phyloP scores from a whole-genome alignment of 2,329 filamentous ascomycete species.

The Fusarium sp. region DNA sequence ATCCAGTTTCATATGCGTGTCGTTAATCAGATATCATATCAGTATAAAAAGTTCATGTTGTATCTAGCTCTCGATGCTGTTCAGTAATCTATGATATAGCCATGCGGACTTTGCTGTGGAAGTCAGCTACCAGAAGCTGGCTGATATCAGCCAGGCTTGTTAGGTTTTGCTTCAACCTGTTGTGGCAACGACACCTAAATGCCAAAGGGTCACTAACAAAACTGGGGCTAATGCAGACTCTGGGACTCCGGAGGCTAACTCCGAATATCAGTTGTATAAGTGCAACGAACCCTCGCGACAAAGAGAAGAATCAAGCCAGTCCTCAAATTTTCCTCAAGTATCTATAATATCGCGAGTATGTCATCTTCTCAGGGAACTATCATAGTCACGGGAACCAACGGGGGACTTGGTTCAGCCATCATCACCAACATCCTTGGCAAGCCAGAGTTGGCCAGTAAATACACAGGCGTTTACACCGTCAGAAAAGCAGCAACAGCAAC shows the following conservation, averaged over 20 bases:
- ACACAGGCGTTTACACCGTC: slow-evolving; percentile 52
- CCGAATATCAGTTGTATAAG: slow-evolving; percentile 24
- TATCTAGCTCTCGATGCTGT: neutral
- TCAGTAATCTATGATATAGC: neutral
- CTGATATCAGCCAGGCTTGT: slow-evolving; percentile 41
- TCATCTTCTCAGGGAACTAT: slow-evolving; percentile 46
- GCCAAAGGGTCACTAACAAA: slow-evolving; percentile 23
- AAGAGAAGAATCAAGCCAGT: neutral
- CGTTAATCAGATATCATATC: neutral
- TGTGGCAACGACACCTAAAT: neutral
- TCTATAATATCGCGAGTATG: neutral
- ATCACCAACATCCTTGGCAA: slow-evolving; percentile 45
- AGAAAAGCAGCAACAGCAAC: slow-evolving; percentile 48
- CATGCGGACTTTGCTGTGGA: neutral
- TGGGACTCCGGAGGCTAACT: neutral
- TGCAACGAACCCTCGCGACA: neutral
- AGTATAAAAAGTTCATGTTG: neutral
- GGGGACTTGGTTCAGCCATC: slow-evolving; percentile 52
- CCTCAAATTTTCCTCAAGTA: neutral
- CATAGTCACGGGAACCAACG: slow-evolving; percentile 54
- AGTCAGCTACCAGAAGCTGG: slow-evolving; percentile 11
- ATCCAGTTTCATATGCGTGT: neutral
- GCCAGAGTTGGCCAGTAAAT: slow-evolving; percentile 45
- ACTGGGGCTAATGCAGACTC: neutral
- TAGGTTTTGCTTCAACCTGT: neutral